Conservation (phyloP, 73 alveolate genomes). For the Stentor roeselii region DNA sequence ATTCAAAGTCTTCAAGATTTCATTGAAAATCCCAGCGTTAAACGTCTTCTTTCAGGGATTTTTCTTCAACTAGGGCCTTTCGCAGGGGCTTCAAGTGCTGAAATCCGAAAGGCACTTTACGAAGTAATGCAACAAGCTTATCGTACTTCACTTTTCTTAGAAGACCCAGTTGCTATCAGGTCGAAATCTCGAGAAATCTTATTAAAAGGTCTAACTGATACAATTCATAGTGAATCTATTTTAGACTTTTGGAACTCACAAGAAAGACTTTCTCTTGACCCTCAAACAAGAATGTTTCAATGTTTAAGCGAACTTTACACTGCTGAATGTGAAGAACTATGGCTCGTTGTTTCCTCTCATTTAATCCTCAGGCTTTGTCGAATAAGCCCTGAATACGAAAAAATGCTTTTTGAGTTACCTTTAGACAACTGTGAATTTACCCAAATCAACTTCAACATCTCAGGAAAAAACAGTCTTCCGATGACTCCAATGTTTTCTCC, state of each 20-base stretch:
- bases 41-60: constrained; percentile 1
- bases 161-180: not conserved
- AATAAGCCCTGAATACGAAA: constrained; percentile 39
- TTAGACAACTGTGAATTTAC: constrained; percentile 41
- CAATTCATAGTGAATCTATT: constrained; percentile 39
- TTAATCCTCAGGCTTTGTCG: constrained; percentile 38
- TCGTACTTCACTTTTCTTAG: not conserved
- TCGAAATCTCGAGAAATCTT: constrained; percentile 34
- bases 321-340: constrained; percentile 46
- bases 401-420: constrained; percentile 53
- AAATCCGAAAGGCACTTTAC: not conserved
- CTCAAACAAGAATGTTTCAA: constrained; percentile 36
- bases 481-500: constrained; percentile 55
- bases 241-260: constrained; percentile 58
- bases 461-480: constrained; percentile 37
- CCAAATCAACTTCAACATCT: constrained; percentile 17
- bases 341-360: constrained; percentile 46
- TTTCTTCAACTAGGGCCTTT: not conserved
- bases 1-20: not conserved
- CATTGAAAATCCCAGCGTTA: constrained; percentile 1
- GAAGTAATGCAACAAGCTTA: constrained; percentile 9
- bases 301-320: constrained; percentile 44
- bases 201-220: constrained; percentile 49
- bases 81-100: not conserved
- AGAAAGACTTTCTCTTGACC: constrained; percentile 43